Conservation (phyloP, 176 grass and related monocot species). For the Areca catechu region DNA sequence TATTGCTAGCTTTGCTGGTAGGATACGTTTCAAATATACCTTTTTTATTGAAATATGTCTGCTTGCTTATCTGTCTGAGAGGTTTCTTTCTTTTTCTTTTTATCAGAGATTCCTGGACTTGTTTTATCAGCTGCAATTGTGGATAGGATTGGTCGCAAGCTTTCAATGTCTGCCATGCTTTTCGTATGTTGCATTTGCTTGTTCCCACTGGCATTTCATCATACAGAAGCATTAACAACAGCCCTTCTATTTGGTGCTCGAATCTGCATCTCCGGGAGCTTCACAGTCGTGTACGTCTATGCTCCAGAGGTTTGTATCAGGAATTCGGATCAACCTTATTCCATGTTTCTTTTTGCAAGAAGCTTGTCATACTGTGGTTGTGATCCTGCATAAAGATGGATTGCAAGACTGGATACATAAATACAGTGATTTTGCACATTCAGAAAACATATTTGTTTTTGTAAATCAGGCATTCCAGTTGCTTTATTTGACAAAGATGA, state of each 20-base stretch:
- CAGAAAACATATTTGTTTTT: no score
- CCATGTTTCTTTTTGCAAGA: neutral
- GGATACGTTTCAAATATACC: neutral
- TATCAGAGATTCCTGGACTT: conserved; percentile 75
- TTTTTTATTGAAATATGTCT: no score
- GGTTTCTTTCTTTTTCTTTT: neutral
- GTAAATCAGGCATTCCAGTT: no score
- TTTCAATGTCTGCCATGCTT: conserved; percentile 63
- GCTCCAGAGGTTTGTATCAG: conserved; percentile 62
- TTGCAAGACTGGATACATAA: no score
- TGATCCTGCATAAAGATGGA: no score
- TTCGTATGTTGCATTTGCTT: conserved; percentile 62
- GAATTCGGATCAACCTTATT: neutral
- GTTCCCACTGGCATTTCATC: conserved; percentile 59
- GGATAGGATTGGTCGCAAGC: conserved; percentile 81
- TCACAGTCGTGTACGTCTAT: conserved; percentile 73
- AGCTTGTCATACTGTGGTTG: no score
- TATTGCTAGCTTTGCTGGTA: conserved; percentile 85
- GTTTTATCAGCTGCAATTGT: conserved; percentile 70
- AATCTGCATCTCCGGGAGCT: conserved; percentile 64
- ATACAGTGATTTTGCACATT: no score
- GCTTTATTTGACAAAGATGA: no score
- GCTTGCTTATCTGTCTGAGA: no score
- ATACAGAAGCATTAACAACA: conserved; percentile 51
- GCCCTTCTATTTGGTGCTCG: conserved; percentile 58